A percentile compares a stretch with the other conserved stretches of the same genome.
Evolutionary conservation across 768 basidiomycete genomes (phyloP).

Genomic region (Crassisporium funariophilum): DNA sequence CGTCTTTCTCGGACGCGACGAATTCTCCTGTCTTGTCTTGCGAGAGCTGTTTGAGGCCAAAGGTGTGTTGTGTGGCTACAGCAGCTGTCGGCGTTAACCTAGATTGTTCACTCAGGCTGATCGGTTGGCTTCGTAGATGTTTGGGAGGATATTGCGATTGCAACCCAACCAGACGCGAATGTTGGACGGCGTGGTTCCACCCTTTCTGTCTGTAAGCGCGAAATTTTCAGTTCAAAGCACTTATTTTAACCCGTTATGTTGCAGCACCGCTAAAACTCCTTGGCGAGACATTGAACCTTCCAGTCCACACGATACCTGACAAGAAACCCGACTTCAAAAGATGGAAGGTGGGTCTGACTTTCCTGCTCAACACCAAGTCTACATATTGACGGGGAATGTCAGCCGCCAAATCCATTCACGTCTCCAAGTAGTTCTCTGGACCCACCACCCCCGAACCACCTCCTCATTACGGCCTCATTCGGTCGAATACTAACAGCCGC

Average conservation of each 20-base stretch:
- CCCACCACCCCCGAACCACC: conserved; percentile 41
- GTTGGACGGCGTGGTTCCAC: conserved; percentile 62
- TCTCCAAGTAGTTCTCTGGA: conserved; percentile 8
- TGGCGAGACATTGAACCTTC: conserved; percentile 54
- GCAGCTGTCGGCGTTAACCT: conserved; percentile 2
- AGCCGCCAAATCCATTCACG: conserved; percentile 45
- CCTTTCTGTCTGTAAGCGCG: conserved; percentile 52
- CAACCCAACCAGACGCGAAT: conserved; percentile 70
- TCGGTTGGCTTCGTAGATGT: conserved; percentile 54
- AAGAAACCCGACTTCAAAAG: conserved; percentile 58
- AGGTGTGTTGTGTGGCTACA: conserved; percentile 47
- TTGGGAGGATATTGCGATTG: conserved; percentile 69
- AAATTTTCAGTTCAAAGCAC: neutral
- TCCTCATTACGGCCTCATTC: conserved; percentile 89
- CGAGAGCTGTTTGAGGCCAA: conserved; percentile 58
- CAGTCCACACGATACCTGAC: conserved; percentile 63
- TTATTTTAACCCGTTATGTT: conserved; percentile 5
- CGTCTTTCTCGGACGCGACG: conserved; percentile 87
- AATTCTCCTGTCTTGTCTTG: conserved; percentile 81
- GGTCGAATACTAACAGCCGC: conserved; percentile 76
- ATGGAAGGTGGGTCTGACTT: conserved; percentile 53
- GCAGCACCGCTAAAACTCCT: conserved; percentile 72
- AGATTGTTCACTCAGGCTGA: conserved; percentile 13
- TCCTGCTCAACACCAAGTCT: conserved; percentile 8
- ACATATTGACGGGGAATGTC: neutral